These are phyloP conservation scores for Tremellales sp. DNA, from an alignment of 1,284 basidiomycete genomes.

Conservation along the genomic window DNA sequence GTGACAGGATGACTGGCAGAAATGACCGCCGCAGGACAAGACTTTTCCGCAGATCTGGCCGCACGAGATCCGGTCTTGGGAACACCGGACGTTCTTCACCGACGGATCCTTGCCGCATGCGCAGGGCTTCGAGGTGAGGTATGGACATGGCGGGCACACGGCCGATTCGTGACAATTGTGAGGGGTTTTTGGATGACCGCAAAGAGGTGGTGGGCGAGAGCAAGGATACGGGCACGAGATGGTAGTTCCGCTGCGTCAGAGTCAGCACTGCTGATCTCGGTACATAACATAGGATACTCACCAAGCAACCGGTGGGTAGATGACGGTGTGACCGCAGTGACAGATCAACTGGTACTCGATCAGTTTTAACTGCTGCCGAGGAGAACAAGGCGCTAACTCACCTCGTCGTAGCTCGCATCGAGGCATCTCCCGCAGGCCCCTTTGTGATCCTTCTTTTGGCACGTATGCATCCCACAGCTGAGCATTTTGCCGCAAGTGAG, in stretches of 20 bases:
- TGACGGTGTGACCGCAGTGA: conserved; percentile 66
- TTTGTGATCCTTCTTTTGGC: conserved; percentile 73
- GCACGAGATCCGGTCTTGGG: conserved; percentile 72
- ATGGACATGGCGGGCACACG: conserved; percentile 77
- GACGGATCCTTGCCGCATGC: conserved; percentile 77
- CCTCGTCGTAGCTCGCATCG: conserved; percentile 83
- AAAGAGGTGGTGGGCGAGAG: conserved; percentile 62
- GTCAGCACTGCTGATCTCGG: background rate
- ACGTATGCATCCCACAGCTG: conserved; percentile 67
- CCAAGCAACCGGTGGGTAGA: conserved; percentile 71
- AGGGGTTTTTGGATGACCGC: conserved; percentile 71
- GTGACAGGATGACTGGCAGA: conserved; percentile 75
- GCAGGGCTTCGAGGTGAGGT: conserved; percentile 70
- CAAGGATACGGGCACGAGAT: conserved; percentile 77
- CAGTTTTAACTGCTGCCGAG: background rate
- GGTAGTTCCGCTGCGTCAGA: conserved; percentile 40
- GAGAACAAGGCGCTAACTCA: conserved; percentile 36
- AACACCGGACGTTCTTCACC: conserved; percentile 60
- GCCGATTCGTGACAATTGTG: conserved; percentile 73
- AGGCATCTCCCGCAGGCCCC: conserved; percentile 76
- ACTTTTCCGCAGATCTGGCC: conserved; percentile 72
- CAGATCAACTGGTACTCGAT: conserved; percentile 60
- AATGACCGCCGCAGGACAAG: conserved; percentile 77
- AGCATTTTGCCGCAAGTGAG: conserved; percentile 69
- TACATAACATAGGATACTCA: conserved; percentile 16